Evolutionary conservation across 73 alveolate species (phyloP).

Genomic region (Effrenium voratum): DNA sequence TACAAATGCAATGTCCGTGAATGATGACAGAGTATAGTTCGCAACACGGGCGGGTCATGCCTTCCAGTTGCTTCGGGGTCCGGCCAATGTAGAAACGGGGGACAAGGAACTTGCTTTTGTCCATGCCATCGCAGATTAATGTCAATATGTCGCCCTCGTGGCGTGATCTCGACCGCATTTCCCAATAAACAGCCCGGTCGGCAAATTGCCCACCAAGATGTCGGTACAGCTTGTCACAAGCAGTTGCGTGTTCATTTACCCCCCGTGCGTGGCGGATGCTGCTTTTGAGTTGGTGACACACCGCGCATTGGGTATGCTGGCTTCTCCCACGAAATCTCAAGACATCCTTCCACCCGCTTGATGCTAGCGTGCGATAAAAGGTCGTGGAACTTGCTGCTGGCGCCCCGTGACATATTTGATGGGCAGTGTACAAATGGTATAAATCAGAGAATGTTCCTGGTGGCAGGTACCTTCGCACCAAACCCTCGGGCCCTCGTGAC

Average conservation of each 20-base stretch:
- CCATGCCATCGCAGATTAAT: not conserved
- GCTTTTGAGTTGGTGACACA: not conserved
- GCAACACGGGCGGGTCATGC: not conserved
- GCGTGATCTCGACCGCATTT: not conserved
- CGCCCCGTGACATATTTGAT: not conserved
- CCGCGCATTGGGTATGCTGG: not conserved
- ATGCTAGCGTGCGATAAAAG: not conserved
- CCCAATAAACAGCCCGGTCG: not conserved
- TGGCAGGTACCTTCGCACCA: slow-evolving; percentile 21
- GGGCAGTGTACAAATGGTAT: not conserved
- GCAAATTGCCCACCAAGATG: slow-evolving; percentile 20
- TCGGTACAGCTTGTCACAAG: not conserved
- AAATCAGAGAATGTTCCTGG: not conserved
- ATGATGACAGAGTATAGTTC: slow-evolving; percentile 1
- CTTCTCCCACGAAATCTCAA: not conserved
- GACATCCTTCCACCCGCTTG: not conserved
- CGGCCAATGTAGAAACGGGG: not conserved
- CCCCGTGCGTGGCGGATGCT: not conserved
- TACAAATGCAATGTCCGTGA: not conserved
- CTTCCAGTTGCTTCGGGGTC: slow-evolving; percentile 13
- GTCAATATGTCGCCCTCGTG: not conserved
- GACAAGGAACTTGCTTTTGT: not conserved
- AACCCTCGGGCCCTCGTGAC: not conserved
- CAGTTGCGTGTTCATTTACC: not conserved
- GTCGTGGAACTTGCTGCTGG: not conserved